A percentile compares a stretch with the other conserved stretches of the same genome.
phyloP scores from a whole-genome alignment of 1,139 yeast species.

The Suhomyces panamericanus region DNA sequence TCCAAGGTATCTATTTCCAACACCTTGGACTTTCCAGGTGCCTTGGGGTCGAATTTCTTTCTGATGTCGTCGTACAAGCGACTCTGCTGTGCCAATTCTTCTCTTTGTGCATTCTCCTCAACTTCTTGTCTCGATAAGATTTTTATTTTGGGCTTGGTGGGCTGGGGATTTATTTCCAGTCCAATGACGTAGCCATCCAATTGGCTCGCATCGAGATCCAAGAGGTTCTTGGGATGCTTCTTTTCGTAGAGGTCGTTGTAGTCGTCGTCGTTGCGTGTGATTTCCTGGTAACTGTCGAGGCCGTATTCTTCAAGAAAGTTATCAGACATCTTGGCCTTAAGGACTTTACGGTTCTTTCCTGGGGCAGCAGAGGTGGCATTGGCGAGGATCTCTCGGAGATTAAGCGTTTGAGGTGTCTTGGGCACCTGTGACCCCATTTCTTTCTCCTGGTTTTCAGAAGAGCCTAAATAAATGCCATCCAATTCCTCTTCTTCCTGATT shows the following conservation, averaged over 20 bases:
- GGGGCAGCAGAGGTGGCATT: slow-evolving; percentile 16
- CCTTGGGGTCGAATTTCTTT: slow-evolving; percentile 24
- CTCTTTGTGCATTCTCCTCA: slow-evolving; percentile 26
- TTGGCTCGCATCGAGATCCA: slow-evolving; percentile 21
- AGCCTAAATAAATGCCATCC: slow-evolving; percentile 44
- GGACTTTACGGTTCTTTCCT: slow-evolving; percentile 32
- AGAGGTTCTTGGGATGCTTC: slow-evolving; percentile 25
- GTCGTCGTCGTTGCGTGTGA: slow-evolving; percentile 28
- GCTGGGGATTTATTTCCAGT: slow-evolving; percentile 15
- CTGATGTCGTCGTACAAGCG: slow-evolving; percentile 33
- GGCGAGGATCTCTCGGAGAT: slow-evolving; percentile 9
- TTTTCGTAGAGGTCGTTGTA: slow-evolving; percentile 30
- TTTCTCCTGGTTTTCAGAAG: slow-evolving; percentile 1
- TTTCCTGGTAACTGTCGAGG: slow-evolving; percentile 30
- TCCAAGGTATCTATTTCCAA: slow-evolving; percentile 42
- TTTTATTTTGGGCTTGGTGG: slow-evolving; percentile 15
- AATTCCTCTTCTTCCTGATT: slow-evolving; percentile 4
- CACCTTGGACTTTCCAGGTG: slow-evolving; percentile 22
- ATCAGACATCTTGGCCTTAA: slow-evolving; percentile 32
- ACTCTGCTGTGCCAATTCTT: slow-evolving; percentile 27
- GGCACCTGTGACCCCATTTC: not conserved
- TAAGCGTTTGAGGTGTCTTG: slow-evolving; percentile 1
- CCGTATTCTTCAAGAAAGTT: slow-evolving; percentile 46
- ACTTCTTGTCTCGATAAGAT: slow-evolving; percentile 31
- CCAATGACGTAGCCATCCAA: slow-evolving; percentile 44